Percentiles rank a stretch among this genome's conserved stretches.
Evolutionary conservation across 208 protist genomes (phyloP).

Genomic region (Novymonas esmeraldas): DNA sequence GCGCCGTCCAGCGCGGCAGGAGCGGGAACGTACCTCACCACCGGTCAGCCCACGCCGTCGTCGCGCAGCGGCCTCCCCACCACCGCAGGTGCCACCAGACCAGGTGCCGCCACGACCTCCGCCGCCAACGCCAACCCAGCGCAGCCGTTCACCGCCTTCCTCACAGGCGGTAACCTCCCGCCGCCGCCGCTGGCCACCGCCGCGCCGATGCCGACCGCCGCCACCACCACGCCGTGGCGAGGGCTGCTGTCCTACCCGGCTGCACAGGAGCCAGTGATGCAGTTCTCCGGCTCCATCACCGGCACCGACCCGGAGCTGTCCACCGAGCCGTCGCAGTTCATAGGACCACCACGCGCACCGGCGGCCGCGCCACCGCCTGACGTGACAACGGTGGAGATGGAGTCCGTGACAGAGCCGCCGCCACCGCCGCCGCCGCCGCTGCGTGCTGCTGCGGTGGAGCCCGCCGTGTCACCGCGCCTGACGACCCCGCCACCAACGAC

Average conservation of each 20-base stretch:
- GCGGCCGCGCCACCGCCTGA: not conserved
- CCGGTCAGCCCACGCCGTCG: constrained; percentile 16
- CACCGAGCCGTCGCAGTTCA: constrained; percentile 13
- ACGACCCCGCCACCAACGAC: too few relatives aligned
- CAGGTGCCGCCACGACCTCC: not conserved
- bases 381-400: not conserved
- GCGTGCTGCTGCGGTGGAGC: not conserved
- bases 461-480: not conserved
- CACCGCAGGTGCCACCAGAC: too few relatives aligned
- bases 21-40: constrained; percentile 35
- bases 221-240: constrained; percentile 4
- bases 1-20: constrained; percentile 10
- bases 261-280: not conserved
- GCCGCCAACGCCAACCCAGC: not conserved
- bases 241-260: constrained; percentile 9
- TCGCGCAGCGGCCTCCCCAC: not conserved
- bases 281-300: not conserved
- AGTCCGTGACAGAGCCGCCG: not conserved
- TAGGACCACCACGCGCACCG: constrained; percentile 3
- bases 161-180: constrained; percentile 16
- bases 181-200: constrained; percentile 23
- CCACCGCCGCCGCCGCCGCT: not conserved
- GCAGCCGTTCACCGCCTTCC: constrained; percentile 5
- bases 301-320: constrained; percentile 11
- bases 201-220: not conserved